A percentile compares a stretch with the other conserved stretches of the same genome.
These are phyloP conservation scores for Senna siamea DNA, from an alignment of 306 rosid species.

Conservation along the genomic window DNA sequence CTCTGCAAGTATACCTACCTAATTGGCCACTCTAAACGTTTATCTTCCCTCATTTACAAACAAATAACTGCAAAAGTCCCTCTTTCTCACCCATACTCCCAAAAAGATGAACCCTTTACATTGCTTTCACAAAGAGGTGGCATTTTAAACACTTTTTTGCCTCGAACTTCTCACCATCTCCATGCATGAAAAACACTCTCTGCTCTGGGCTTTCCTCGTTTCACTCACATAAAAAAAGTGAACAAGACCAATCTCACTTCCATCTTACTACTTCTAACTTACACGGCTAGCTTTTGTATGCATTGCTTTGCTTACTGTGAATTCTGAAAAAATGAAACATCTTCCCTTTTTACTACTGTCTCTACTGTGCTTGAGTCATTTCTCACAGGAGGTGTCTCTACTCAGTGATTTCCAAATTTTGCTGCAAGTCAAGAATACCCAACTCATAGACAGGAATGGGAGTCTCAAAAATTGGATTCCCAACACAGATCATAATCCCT, in stretches of 20 bases:
- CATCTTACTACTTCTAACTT: background rate
- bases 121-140: too few relatives aligned
- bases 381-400: slow-evolving; percentile 26
- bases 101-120: too few relatives aligned
- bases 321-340: slow-evolving; percentile 38
- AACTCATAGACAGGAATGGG: slow-evolving; percentile 56
- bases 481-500: slow-evolving; percentile 40
- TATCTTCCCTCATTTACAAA: too few relatives aligned
- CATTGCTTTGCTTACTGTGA: too few relatives aligned
- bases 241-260: slow-evolving; percentile 1
- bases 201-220: background rate
- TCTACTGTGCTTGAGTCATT: slow-evolving; percentile 17
- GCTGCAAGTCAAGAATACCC: slow-evolving; percentile 56
- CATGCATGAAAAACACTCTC: slow-evolving; percentile 31
- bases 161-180: background rate
- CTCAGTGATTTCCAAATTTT: slow-evolving; percentile 54
- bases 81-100: too few relatives aligned
- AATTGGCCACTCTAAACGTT: background rate
- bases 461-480: slow-evolving; percentile 59
- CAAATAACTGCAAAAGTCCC: slow-evolving; percentile 5
- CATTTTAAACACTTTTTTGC: too few relatives aligned
- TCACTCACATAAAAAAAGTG: background rate
- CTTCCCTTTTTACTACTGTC: slow-evolving; percentile 4
- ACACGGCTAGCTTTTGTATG: too few relatives aligned
- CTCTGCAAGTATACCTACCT: slow-evolving; percentile 3